Conservation (phyloP, 2,329 filamentous ascomycete species). For the Colletotrichum orbiculare region DNA sequence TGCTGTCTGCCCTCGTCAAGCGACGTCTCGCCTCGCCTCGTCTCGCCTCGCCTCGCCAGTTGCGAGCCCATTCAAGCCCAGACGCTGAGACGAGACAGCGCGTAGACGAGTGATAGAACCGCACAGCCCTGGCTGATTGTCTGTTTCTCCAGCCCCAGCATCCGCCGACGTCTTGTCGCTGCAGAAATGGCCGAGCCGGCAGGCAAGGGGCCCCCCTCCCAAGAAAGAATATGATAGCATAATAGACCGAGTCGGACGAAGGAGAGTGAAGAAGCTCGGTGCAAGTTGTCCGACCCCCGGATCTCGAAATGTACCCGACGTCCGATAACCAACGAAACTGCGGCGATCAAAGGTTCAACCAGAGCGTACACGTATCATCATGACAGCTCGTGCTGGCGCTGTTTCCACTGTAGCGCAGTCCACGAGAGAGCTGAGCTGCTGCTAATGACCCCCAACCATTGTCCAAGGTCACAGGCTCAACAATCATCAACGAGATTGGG, state of each 20-base stretch:
- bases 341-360: too few species aligned
- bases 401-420: too few species aligned
- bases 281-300: conserved; percentile 14
- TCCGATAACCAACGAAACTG: too few species aligned
- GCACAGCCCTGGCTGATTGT: not conserved
- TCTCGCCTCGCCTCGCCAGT: too few species aligned
- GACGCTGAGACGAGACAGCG: conserved; percentile 6
- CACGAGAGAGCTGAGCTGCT: not conserved
- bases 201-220: too few species aligned
- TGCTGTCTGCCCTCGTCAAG: too few species aligned
- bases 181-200: conserved; percentile 14
- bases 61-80: too few species aligned
- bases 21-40: too few species aligned
- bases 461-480: conserved; percentile 11
- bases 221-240: too few species aligned
- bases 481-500: not conserved
- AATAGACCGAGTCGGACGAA: too few species aligned
- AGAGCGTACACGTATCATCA: conserved; percentile 31
- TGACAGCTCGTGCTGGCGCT: conserved; percentile 15
- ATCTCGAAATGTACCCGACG: not conserved
- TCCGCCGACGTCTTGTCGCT: not conserved
- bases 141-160: not conserved
- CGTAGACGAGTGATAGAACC: not conserved
- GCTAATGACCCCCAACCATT: not conserved
- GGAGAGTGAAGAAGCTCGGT: not conserved